Conservation (phyloP, 176 grass and related monocot genomes). For the Phragmites australis region DNA sequence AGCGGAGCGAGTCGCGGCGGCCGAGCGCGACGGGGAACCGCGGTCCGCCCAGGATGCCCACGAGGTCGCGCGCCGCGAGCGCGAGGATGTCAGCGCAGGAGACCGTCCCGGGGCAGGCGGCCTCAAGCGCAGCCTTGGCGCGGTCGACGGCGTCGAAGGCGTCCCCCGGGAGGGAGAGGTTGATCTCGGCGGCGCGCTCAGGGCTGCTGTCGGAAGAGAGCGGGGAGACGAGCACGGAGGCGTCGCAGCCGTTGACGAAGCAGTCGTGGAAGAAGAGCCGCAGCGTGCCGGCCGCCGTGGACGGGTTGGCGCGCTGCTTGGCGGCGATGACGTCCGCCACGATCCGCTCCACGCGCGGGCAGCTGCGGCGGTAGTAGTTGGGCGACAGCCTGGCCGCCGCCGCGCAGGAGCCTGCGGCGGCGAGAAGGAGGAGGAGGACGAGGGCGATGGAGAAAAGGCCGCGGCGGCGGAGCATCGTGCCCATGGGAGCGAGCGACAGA, state of each 20-base stretch:
- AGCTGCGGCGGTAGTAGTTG: constrained; percentile 68
- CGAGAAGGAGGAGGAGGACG: background rate
- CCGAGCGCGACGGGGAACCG: constrained; percentile 63
- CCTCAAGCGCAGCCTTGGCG: constrained; percentile 75
- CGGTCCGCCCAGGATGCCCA: constrained; percentile 62
- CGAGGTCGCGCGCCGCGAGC: constrained; percentile 72
- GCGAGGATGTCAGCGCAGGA: constrained; percentile 87
- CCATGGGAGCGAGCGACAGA: constrained; percentile 4
- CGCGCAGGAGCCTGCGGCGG: background rate
- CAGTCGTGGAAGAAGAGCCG: constrained; percentile 99
- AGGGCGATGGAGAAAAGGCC: constrained; percentile 14
- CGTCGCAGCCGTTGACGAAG: constrained; percentile 88
- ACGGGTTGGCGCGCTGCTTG: constrained; percentile 81
- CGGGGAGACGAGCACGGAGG: constrained; percentile 67
- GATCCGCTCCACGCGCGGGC: constrained; percentile 69
- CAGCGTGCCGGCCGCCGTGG: constrained; percentile 76
- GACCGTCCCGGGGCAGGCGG: constrained; percentile 60
- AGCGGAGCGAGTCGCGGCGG: constrained; percentile 60
- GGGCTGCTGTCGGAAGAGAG: constrained; percentile 23
- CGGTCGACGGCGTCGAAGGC: constrained; percentile 75
- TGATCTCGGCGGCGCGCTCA: constrained; percentile 82
- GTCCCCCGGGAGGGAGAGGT: constrained; percentile 84
- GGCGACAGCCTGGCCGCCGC: constrained; percentile 39
- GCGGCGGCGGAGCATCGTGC: constrained; percentile 20
- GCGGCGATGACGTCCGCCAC: constrained; percentile 54